Percentiles rank a stretch among this genome's conserved stretches.
Conservation (phyloP, 192 early-diverging fungal genomes). For the Physocladia obscura region DNA sequence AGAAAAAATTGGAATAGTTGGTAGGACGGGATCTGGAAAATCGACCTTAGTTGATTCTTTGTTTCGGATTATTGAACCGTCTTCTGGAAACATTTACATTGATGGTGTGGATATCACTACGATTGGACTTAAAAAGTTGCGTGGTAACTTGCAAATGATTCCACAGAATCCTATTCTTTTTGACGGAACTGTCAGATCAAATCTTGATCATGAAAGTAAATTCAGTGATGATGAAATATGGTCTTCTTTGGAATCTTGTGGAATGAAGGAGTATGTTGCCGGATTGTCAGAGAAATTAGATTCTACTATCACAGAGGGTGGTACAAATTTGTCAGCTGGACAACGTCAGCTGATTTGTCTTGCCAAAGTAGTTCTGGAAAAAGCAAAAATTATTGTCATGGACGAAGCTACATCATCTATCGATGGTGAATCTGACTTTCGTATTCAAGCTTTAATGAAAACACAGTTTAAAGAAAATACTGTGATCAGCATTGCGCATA, state of each 20-base stretch:
- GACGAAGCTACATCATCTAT: slow-evolving; percentile 50
- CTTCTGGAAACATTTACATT: slow-evolving; percentile 62
- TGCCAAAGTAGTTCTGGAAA: slow-evolving; percentile 42
- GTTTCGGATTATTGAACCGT: slow-evolving; percentile 45
- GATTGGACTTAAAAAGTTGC: slow-evolving; percentile 44
- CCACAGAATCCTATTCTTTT: slow-evolving; percentile 61
- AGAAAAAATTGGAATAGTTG: slow-evolving; percentile 46
- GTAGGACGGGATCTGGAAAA: slow-evolving; percentile 56
- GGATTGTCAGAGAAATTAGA: slow-evolving; percentile 35
- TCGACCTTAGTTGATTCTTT: slow-evolving; percentile 39
- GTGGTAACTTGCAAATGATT: slow-evolving; percentile 49
- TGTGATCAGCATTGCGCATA: slow-evolving; percentile 81
- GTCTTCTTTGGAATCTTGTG: slow-evolving; percentile 47
- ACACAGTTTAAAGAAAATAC: slow-evolving; percentile 51
- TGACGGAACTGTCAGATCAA: slow-evolving; percentile 53
- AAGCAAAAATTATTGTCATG: slow-evolving; percentile 51
- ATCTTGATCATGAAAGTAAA: slow-evolving; percentile 63
- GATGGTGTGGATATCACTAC: slow-evolving; percentile 62
- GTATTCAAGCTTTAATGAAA: slow-evolving; percentile 60
- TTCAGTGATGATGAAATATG: slow-evolving; percentile 69
- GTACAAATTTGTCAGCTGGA: slow-evolving; percentile 48
- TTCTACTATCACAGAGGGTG: slow-evolving; percentile 34
- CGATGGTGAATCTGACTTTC: slow-evolving; percentile 70
- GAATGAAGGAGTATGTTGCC: slow-evolving; percentile 42
- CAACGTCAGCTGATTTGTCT: slow-evolving; percentile 55